A percentile compares a stretch with the other conserved stretches of the same genome.
These are phyloP conservation scores for Hirschioporus abietinus DNA, from an alignment of 768 basidiomycete genomes.

Conservation along the genomic window DNA sequence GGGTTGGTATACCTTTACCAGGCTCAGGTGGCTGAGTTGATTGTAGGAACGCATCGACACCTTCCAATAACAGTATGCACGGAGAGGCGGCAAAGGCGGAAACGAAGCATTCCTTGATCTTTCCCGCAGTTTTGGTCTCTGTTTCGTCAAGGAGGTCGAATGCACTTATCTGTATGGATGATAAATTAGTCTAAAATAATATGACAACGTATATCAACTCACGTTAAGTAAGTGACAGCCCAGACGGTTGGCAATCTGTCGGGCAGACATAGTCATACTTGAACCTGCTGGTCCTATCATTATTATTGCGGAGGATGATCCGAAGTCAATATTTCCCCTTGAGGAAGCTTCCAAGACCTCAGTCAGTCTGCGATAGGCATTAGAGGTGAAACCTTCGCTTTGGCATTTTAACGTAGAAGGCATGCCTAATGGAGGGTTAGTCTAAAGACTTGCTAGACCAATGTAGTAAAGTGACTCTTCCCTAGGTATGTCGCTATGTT, in stretches of 20 bases:
- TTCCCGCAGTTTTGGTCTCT: slow-evolving; percentile 67
- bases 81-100: slow-evolving; percentile 76
- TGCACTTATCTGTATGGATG: slow-evolving; percentile 65
- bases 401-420: not conserved
- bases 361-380: not conserved
- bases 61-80: slow-evolving; percentile 74
- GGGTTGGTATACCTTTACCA: slow-evolving; percentile 51
- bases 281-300: slow-evolving; percentile 74
- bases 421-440: not conserved
- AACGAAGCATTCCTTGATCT: slow-evolving; percentile 67
- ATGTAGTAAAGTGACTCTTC: not conserved
- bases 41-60: slow-evolving; percentile 74
- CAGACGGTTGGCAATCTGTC: slow-evolving; percentile 49
- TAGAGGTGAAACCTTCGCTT: not conserved
- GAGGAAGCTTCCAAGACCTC: not conserved
- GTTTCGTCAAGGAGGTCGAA: slow-evolving; percentile 79
- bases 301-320: slow-evolving; percentile 43
- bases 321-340: not conserved
- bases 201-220: slow-evolving; percentile 7
- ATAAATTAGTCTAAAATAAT: slow-evolving; percentile 4
- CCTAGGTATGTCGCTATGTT: slow-evolving; percentile 44
- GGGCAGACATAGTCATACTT: slow-evolving; percentile 71
- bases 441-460: not conserved
- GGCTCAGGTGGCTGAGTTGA: slow-evolving; percentile 59
- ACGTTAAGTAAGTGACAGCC: slow-evolving; percentile 84